Evolutionary conservation across 768 basidiomycete genomes (phyloP).

Genomic region (Tylopilus subfusipes): DNA sequence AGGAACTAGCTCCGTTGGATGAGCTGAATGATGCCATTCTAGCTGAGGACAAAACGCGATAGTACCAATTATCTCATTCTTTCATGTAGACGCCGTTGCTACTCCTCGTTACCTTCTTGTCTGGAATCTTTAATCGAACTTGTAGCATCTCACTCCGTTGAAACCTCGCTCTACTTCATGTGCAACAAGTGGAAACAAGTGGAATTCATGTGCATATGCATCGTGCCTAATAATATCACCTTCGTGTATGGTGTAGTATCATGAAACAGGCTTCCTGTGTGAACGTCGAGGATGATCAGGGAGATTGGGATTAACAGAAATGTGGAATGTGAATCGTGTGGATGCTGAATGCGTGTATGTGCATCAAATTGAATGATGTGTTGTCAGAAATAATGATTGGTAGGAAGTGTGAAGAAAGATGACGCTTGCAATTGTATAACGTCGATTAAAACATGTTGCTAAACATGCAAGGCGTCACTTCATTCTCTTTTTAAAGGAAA

Average conservation of each 20-base stretch:
- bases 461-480: neutral
- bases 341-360: conserved; percentile 1
- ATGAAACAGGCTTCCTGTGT: conserved; percentile 11
- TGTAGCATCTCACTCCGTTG: neutral
- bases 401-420: neutral
- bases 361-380: conserved; percentile 2
- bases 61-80: neutral
- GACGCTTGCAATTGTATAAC: neutral
- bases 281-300: neutral
- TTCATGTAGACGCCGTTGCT: neutral
- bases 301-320: neutral
- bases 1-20: conserved; percentile 90
- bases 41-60: conserved; percentile 47
- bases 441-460: neutral
- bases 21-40: conserved; percentile 93
- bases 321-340: neutral
- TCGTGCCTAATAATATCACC: conserved; percentile 11
- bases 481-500: neutral
- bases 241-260: conserved; percentile 7
- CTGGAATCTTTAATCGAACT: neutral
- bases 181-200: neutral
- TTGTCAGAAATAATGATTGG: neutral
- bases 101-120: neutral
- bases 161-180: neutral
- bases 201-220: conserved; percentile 1